Conservation (phyloP, 768 basidiomycete species). For the Pleurotus eryngii region DNA sequence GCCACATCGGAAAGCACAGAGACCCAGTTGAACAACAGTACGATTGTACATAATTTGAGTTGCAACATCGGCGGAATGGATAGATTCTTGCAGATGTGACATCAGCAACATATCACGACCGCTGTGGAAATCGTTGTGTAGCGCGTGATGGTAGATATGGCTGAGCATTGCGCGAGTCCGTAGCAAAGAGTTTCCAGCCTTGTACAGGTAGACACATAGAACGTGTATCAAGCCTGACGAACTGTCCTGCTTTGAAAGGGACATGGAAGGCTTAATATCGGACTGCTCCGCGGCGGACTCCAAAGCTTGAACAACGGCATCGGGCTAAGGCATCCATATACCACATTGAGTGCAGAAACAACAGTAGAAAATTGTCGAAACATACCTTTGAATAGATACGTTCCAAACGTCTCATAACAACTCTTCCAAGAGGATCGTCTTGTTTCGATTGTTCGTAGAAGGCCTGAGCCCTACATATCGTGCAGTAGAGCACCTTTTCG, state of each 20-base stretch:
- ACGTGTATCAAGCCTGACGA: conserved; percentile 82
- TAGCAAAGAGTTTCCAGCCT: conserved; percentile 83
- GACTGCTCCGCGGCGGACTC: conserved; percentile 65
- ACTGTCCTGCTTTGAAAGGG: conserved; percentile 48
- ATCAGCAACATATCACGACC: conserved; percentile 98
- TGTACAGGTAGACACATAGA: conserved; percentile 91
- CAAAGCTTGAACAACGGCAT: conserved; percentile 86
- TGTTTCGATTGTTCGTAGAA: conserved; percentile 83
- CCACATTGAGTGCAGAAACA: conserved; percentile 10
- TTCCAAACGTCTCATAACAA: conserved; percentile 93
- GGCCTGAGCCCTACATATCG: conserved; percentile 88
- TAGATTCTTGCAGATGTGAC: conserved; percentile 97
- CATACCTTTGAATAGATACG: conserved; percentile 97
- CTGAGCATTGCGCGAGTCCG: conserved; percentile 96
- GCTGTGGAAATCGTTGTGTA: conserved; percentile 95
- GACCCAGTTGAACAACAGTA: conserved; percentile 93
- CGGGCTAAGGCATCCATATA: conserved; percentile 55
- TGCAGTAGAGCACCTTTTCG: conserved; percentile 90
- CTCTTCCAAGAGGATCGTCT: conserved; percentile 77
- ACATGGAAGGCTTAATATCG: conserved; percentile 59
- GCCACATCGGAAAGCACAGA: conserved; percentile 95
- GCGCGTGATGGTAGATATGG: conserved; percentile 95
- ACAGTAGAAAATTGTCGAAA: conserved; percentile 10
- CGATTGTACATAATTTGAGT: conserved; percentile 99
- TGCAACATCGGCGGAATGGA: conserved; percentile 92